Evolutionary conservation across 2,329 filamentous ascomycete genomes (phyloP).

Genomic region (Tolypocladium cylindrosporum): DNA sequence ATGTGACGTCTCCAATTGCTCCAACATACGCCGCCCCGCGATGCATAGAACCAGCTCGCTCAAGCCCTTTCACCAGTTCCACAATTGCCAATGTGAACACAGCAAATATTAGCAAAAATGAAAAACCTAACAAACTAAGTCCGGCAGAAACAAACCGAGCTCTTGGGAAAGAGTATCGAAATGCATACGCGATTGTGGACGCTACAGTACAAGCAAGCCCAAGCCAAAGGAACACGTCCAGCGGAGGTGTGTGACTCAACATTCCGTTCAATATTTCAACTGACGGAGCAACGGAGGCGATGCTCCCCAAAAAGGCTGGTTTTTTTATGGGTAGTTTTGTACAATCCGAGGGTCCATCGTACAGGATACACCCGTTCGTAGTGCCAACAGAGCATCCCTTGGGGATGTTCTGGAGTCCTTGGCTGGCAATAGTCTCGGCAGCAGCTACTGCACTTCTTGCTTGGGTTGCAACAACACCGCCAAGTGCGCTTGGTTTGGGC

Average conservation of each 20-base stretch:
- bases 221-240: neutral
- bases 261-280: neutral
- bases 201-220: neutral
- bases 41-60: neutral
- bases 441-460: neutral
- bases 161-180: neutral
- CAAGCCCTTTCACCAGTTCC: neutral
- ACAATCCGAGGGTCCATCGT: neutral
- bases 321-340: neutral
- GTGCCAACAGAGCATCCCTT: neutral
- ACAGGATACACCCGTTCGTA: neutral
- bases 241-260: neutral
- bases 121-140: neutral
- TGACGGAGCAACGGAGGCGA: neutral
- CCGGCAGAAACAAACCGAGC: neutral
- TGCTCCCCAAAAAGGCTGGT: neutral
- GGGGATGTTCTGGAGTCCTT: neutral
- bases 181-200: neutral
- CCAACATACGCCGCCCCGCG: neutral
- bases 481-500: neutral
- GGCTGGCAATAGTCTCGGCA: neutral
- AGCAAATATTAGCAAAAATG: neutral
- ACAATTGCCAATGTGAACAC: neutral
- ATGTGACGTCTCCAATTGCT: neutral
- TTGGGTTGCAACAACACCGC: neutral